phyloP scores from a whole-genome alignment of 768 basidiomycete genomes.

The Saitozyma podzolica region DNA sequence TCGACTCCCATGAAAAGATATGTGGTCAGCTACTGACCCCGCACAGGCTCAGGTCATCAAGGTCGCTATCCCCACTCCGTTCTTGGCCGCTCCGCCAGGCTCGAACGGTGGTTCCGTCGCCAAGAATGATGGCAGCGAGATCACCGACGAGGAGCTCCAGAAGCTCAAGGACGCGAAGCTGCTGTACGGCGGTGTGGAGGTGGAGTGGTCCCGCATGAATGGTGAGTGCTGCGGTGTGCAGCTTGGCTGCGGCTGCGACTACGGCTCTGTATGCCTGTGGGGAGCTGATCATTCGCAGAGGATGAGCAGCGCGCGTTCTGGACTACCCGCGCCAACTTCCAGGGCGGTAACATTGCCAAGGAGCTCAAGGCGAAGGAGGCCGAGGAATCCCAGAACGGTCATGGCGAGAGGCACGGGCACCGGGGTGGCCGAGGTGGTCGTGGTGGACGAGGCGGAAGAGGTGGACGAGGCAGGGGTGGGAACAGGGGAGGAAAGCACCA shows the following conservation, averaged over 20 bases:
- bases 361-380: constrained; percentile 24
- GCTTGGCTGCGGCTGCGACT: not conserved
- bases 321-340: constrained; percentile 50
- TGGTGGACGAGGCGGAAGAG: constrained; percentile 34
- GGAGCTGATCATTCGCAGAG: constrained; percentile 15
- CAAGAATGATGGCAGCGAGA: constrained; percentile 29
- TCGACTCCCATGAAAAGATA: not conserved
- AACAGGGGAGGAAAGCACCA: too few relatives aligned
- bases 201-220: constrained; percentile 42
- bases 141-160: constrained; percentile 45
- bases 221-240: constrained; percentile 19
- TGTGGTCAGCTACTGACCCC: not conserved
- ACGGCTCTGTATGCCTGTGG: not conserved
- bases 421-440: constrained; percentile 36
- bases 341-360: constrained; percentile 46
- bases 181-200: constrained; percentile 40
- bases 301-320: constrained; percentile 51
- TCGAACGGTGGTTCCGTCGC: constrained; percentile 45
- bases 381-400: constrained; percentile 9
- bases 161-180: constrained; percentile 45
- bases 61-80: constrained; percentile 44
- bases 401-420: constrained; percentile 34
- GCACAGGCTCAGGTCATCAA: constrained; percentile 32
- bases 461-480: constrained; percentile 20
- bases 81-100: constrained; percentile 51